Evolutionary conservation across 768 basidiomycete genomes (phyloP), one percentile per base, ranked within the genome.

Genomic region (Phaeotremella skinneri): DNA sequence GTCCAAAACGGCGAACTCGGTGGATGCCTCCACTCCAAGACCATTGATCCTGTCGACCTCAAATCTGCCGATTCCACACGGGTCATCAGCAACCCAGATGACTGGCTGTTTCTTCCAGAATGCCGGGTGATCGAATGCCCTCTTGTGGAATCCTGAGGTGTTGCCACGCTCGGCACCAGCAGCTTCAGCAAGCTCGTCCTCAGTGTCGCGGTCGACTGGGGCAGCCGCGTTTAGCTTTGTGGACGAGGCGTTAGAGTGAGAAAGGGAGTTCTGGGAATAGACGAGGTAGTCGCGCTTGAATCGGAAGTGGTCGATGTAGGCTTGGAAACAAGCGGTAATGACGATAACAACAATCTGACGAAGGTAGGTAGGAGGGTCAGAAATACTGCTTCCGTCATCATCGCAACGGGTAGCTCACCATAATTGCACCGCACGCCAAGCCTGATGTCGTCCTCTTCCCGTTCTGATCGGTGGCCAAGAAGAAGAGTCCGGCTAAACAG

Each of bases 121-220:
- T 5, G 78, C 77, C 11, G 78, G 78, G 67, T 79, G 76, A 49
- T 77, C 74, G 55, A 79, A 79, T 2, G 78, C 78, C 21, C 59
- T 56, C 11, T 66, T 66, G 63, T 78, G 74, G 60, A 69, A 67
- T 7, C 70, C 76, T 14, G 71, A 61, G 20, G 73, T 74, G 59
- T 72, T 73, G 27, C 74, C 77, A 50, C 61, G 61, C 55, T 74
- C 54, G 2, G 68, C 58, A 16, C 72, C 73, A 32, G 70, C 75
- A 20, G 49, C 60, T 13, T 45, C 43, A 21, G 43, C 43, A 6
- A 45, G 43, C 4, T 63, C 67, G 25, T 66, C 53, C 37, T 73
- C 68, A 4, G 60, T 62, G 20, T 57, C 52, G 45, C 32, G 26
- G 43, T 55, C 43, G 17, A 55, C 52, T 37, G 32, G 25, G 34